Percentiles rank a stretch among this genome's conserved stretches.
phyloP scores from a whole-genome alignment of 208 protist genomes.

The Trypanosoma caninum region DNA sequence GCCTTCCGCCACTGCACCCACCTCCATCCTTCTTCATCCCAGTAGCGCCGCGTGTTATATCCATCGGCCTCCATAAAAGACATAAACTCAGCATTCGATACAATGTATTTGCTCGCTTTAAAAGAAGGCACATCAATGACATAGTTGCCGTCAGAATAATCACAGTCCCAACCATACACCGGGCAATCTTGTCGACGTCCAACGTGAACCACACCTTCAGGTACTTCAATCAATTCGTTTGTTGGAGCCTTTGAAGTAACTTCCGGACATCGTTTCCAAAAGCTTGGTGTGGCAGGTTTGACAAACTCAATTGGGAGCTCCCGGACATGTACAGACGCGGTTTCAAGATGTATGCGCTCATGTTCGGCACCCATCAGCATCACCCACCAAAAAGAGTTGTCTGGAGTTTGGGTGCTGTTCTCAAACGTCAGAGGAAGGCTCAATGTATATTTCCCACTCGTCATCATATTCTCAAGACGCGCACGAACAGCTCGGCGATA shows the following conservation, averaged over 20 bases:
- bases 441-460: conserved; percentile 61
- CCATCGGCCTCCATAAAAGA: conserved; percentile 91
- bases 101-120: conserved; percentile 91
- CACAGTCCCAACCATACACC: conserved; percentile 96
- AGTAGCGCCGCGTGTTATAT: conserved; percentile 89
- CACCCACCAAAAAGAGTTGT: conserved; percentile 88
- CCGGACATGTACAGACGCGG: conserved; percentile 94
- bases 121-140: conserved; percentile 87
- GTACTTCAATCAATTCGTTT: conserved; percentile 82
- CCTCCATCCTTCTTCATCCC: conserved; percentile 96
- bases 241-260: conserved; percentile 37
- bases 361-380: conserved; percentile 96
- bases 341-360: conserved; percentile 97
- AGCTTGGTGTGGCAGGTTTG: conserved; percentile 40
- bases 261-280: conserved; percentile 78
- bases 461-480: conserved; percentile 71
- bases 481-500: conserved; percentile 89
- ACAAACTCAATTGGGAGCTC: conserved; percentile 90
- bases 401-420: conserved; percentile 69
- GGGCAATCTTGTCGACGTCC: conserved; percentile 65
- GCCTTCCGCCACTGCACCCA: conserved; percentile 93
- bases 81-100: conserved; percentile 95
- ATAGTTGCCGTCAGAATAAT: conserved; percentile 87
- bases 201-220: conserved; percentile 63
- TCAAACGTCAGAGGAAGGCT: conserved; percentile 76